Evolutionary conservation across 768 basidiomycete species (phyloP), one percentile per base, ranked within the genome.

Genomic region (Leccinum truebloodii): DNA sequence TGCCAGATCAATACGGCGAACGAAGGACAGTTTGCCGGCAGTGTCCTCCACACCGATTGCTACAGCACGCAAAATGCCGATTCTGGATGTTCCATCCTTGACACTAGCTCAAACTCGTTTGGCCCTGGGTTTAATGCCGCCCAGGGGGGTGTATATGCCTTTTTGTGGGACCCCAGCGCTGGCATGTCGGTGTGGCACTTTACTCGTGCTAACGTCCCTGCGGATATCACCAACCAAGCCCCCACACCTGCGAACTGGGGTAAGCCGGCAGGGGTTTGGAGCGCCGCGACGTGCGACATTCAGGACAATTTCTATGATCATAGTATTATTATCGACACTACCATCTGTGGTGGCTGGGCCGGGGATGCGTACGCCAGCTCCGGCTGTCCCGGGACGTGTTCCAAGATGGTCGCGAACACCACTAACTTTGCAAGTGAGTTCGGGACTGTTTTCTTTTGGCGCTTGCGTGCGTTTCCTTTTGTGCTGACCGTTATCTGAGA

Each of bases 101-200:
- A 82, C 66, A 61, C 67, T 4, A 73, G 77, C 55, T 24, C 59
- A 39, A 61, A 8, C 64, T 57, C 85, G 80, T 79, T 86, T 80
- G 69, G 65, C 6, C 48, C 59, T 14, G 69, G 67, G 34, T 75
- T 75, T 39, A 75, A 75, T 63, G 16, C 59, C 12, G 67, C 68
- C 1, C 71, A 67, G 0, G 85, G 85, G 20, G 86, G 86, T 37
- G 83, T 86, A n/a, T 86, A 75, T 63, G 85, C 80, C 0, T 77
- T 85, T 57, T 64, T 81, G 22, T 86, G 85, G 82, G 77, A 84
- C 49, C 55, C 57, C n/a, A 18, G 49, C 7, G 58, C 62, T 0
- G 85, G 83, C 8, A 84, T 87, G 71, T 79, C 73, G 35, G 71
- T 84, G 32, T 87, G 84, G 84, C 77, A 77, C 60, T 87, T 87